phyloP scores from a whole-genome alignment of 768 basidiomycete genomes.

The Roridomyces roridus region DNA sequence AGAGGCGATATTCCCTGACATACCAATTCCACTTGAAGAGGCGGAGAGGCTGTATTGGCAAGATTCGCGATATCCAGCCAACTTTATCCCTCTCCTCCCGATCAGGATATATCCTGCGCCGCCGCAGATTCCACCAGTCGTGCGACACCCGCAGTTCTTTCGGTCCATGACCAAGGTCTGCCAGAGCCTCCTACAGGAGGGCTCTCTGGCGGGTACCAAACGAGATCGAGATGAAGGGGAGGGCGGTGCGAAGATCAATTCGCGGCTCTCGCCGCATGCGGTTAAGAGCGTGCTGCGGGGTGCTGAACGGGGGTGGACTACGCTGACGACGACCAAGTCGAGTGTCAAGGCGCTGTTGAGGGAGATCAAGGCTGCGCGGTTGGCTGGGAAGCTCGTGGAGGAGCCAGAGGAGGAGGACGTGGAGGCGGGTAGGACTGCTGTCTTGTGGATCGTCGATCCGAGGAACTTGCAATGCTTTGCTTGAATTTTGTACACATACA shows the following conservation, averaged over 20 bases:
- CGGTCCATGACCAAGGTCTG: constrained; percentile 58
- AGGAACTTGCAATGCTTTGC: constrained; percentile 59
- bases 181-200: constrained; percentile 56
- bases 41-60: constrained; percentile 65
- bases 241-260: constrained; percentile 59
- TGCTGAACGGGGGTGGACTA: constrained; percentile 75
- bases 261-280: constrained; percentile 77
- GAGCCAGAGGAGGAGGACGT: neutral
- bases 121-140: constrained; percentile 7
- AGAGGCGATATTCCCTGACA: constrained; percentile 57
- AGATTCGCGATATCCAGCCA: constrained; percentile 59
- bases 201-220: neutral
- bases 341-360: constrained; percentile 77
- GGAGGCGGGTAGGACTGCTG: constrained; percentile 35
- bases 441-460: constrained; percentile 81
- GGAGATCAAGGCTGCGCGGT: constrained; percentile 58
- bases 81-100: constrained; percentile 64
- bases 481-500: no score
- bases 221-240: constrained; percentile 25
- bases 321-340: constrained; percentile 82
- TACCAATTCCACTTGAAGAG: constrained; percentile 25
- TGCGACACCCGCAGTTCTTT: constrained; percentile 46
- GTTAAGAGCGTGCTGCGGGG: constrained; percentile 78
- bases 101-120: constrained; percentile 54
- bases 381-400: constrained; percentile 40